Conservation (phyloP, 495 filamentous ascomycete genomes). For the Ramalina peruviana region DNA sequence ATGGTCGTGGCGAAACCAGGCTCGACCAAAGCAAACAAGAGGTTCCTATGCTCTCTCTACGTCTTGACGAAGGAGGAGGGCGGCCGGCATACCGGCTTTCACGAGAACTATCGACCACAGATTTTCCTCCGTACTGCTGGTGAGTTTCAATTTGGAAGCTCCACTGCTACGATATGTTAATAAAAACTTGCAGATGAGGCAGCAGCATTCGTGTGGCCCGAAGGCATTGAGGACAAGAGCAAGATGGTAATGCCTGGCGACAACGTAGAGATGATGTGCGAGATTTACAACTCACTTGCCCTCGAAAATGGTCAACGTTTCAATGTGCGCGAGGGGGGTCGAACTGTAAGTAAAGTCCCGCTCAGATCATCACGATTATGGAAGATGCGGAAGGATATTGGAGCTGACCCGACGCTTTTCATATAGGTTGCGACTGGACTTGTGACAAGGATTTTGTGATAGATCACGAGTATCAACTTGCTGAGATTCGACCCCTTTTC, state of each 20-base stretch:
- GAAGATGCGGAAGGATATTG: not conserved
- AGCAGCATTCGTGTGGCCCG: conserved; percentile 66
- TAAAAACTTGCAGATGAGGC: conserved; percentile 48
- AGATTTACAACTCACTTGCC: conserved; percentile 66
- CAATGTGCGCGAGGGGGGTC: conserved; percentile 72
- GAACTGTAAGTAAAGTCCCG: too few relatives aligned
- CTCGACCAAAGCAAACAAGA: conserved; percentile 61
- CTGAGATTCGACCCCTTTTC: too few relatives aligned
- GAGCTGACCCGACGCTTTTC: not conserved
- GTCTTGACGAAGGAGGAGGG: conserved; percentile 95
- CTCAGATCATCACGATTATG: too few relatives aligned
- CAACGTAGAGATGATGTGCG: conserved; percentile 91
- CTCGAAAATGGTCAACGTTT: conserved; percentile 82
- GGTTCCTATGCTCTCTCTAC: conserved; percentile 92
- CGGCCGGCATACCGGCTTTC: conserved; percentile 88
- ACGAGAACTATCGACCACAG: conserved; percentile 87
- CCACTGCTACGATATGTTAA: not conserved
- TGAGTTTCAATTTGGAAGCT: conserved; percentile 21
- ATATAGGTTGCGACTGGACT: conserved; percentile 86
- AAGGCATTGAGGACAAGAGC: conserved; percentile 50
- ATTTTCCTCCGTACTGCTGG: conserved; percentile 86
- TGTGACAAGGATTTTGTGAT: conserved; percentile 60
- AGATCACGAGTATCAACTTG: too few relatives aligned
- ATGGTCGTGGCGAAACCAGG: conserved; percentile 83
- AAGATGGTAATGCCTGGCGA: conserved; percentile 93